Conservation (phyloP, 1,284 basidiomycete genomes). For the Cerioporus squamosus region DNA sequence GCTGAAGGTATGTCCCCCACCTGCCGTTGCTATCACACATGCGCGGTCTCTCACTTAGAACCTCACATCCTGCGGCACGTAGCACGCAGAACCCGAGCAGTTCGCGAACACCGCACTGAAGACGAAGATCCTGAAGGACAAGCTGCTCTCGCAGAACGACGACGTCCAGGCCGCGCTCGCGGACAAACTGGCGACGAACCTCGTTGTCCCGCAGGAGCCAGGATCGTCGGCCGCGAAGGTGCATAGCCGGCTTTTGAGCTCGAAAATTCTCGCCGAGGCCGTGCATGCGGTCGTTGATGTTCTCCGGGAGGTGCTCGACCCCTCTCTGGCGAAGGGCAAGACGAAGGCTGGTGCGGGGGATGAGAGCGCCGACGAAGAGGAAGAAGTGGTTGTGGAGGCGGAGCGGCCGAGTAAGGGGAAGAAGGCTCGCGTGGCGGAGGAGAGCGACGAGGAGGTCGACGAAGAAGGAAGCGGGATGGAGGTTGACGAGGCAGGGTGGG, state of each 20-base stretch:
- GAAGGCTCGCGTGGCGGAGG: constrained; percentile 6
- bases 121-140: constrained; percentile 79
- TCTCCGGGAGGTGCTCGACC: constrained; percentile 50
- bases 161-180: constrained; percentile 49
- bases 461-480: constrained; percentile 28
- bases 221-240: constrained; percentile 63
- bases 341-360: constrained; percentile 30
- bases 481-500: constrained; percentile 42
- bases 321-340: constrained; percentile 32
- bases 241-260: constrained; percentile 76
- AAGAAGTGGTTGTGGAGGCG: constrained; percentile 34
- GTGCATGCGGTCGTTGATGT: constrained; percentile 57
- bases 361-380: constrained; percentile 26
- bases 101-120: constrained; percentile 67
- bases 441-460: constrained; percentile 24
- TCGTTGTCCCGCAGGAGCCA: constrained; percentile 36
- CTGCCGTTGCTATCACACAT: not conserved
- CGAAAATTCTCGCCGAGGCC: constrained; percentile 72
- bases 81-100: constrained; percentile 65
- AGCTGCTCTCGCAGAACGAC: constrained; percentile 51
- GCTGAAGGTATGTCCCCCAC: constrained; percentile 57
- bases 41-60: too few species aligned
- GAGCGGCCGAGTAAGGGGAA: constrained; percentile 43
- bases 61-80: not conserved
- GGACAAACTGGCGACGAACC: constrained; percentile 43